Conservation (phyloP, 441 rosid species). For the Dalechampia spathulata region DNA sequence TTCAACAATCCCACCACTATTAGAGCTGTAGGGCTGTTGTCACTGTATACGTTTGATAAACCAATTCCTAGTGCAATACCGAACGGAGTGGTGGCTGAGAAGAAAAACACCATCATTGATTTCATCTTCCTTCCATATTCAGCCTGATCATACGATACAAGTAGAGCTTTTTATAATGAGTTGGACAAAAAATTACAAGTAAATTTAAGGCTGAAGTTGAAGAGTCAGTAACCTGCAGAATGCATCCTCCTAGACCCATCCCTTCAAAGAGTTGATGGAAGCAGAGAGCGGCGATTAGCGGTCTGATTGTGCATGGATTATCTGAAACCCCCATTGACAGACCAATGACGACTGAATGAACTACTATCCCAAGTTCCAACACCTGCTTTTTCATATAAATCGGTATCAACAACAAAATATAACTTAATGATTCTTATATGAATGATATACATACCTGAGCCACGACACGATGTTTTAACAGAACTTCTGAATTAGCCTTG, state of each 20-base stretch:
- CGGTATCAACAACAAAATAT: too few species aligned
- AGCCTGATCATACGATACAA: constrained; percentile 16
- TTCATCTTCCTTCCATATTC: constrained; percentile 24
- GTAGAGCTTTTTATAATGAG: neutral
- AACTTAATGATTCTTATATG: too few species aligned
- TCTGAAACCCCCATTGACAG: constrained; percentile 36
- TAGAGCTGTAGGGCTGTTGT: constrained; percentile 25
- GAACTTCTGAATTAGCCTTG: neutral
- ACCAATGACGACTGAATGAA: constrained; percentile 47
- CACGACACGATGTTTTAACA: constrained; percentile 4
- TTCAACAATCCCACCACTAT: constrained; percentile 34
- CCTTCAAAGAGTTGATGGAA: constrained; percentile 53
- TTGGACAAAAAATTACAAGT: neutral
- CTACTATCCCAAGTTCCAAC: constrained; percentile 40
- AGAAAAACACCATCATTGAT: constrained; percentile 24
- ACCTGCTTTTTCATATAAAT: constrained; percentile 17
- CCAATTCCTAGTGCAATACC: constrained; percentile 28
- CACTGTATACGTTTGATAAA: constrained; percentile 19
- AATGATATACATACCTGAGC: constrained; percentile 3
- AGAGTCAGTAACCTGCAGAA: constrained; percentile 11
- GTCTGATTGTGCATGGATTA: constrained; percentile 32
- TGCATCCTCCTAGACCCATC: constrained; percentile 43
- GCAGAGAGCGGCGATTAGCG: constrained; percentile 38
- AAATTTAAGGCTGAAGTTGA: neutral
- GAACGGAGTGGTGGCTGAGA: constrained; percentile 30